phyloP scores from a whole-genome alignment of 306 rosid species.

The Sechiopsis laciniata region DNA sequence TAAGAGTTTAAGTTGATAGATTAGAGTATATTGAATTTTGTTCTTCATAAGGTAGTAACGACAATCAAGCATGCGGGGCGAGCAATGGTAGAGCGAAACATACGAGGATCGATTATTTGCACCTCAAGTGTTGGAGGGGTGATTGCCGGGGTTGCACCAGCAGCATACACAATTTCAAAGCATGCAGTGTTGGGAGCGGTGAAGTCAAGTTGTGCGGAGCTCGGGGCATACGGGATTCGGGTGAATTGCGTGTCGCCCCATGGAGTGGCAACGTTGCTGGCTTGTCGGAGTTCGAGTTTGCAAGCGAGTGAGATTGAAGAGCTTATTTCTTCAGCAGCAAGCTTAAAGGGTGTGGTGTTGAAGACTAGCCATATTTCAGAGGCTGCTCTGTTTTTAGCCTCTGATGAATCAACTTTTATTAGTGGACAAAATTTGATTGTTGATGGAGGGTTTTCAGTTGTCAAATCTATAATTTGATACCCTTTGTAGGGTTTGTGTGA shows the following conservation, averaged over 20 bases:
- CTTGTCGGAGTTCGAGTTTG: conserved; percentile 37
- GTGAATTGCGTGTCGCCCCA: conserved; percentile 73
- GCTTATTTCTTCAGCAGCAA: conserved; percentile 29
- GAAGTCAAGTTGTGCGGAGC: conserved; percentile 57
- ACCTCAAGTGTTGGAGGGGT: conserved; percentile 59
- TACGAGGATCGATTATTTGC: conserved; percentile 70
- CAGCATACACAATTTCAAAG: conserved; percentile 59
- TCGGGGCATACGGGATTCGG: conserved; percentile 69
- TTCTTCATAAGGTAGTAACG: conserved; percentile 23
- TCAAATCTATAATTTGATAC: not conserved
- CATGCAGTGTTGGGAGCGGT: conserved; percentile 74
- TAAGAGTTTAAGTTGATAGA: too few relatives aligned
- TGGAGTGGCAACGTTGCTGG: conserved; percentile 68
- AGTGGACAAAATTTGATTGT: conserved; percentile 77
- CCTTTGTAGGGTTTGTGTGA: too few relatives aligned
- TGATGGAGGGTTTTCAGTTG: conserved; percentile 78
- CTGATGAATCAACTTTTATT: conserved; percentile 56
- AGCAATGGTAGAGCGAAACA: conserved; percentile 51
- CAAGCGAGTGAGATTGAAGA: conserved; percentile 43
- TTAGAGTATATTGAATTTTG: too few relatives aligned
- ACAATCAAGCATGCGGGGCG: conserved; percentile 62
- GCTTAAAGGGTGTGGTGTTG: conserved; percentile 64
- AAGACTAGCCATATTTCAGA: conserved; percentile 70
- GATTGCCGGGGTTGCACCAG: conserved; percentile 54
- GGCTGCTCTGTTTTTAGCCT: conserved; percentile 76